Evolutionary conservation across 1,139 yeast species (phyloP).

Genomic region (Protomyces lactucae-debilis): DNA sequence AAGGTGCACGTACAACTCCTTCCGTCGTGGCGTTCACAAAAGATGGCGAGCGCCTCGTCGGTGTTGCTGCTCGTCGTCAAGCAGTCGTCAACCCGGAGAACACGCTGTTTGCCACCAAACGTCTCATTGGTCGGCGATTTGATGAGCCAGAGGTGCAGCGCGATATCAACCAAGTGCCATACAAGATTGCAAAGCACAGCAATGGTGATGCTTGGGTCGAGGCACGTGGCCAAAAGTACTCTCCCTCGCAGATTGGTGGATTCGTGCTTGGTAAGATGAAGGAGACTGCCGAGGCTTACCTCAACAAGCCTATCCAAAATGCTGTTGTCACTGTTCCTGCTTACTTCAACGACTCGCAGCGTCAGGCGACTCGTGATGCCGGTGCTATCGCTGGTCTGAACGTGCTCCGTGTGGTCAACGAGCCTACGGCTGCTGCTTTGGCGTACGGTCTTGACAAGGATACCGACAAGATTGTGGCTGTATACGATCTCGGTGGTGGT

Average conservation of each 20-base stretch:
- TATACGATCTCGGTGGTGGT: conserved; percentile 86
- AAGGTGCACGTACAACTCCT: conserved; percentile 98
- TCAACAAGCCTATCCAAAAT: conserved; percentile 76
- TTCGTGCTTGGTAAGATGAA: conserved; percentile 91
- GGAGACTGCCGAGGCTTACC: conserved; percentile 90
- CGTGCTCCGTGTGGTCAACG: conserved; percentile 95
- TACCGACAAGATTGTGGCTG: conserved; percentile 69
- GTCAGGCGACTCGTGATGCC: conserved; percentile 98
- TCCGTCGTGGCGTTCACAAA: conserved; percentile 97
- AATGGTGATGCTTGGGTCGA: conserved; percentile 99
- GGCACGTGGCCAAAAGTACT: conserved; percentile 87
- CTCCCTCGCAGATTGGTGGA: conserved; percentile 98
- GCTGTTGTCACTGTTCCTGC: conserved; percentile 99
- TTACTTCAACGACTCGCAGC: conserved; percentile 95
- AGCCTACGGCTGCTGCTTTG: conserved; percentile 98
- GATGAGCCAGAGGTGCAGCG: conserved; percentile 95
- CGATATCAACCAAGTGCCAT: conserved; percentile 94
- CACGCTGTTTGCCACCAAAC: conserved; percentile 95
- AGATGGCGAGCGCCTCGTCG: conserved; percentile 92
- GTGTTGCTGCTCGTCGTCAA: conserved; percentile 98
- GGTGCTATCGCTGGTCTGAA: conserved; percentile 96
- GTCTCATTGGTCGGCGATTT: conserved; percentile 96
- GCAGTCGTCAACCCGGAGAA: conserved; percentile 98
- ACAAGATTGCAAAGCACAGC: conserved; percentile 90
- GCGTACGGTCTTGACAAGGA: conserved; percentile 94